Evolutionary conservation across 306 rosid species (phyloP), one percentile per base, ranked within the genome.

Genomic region (Gynostemma pentaphyllum): DNA sequence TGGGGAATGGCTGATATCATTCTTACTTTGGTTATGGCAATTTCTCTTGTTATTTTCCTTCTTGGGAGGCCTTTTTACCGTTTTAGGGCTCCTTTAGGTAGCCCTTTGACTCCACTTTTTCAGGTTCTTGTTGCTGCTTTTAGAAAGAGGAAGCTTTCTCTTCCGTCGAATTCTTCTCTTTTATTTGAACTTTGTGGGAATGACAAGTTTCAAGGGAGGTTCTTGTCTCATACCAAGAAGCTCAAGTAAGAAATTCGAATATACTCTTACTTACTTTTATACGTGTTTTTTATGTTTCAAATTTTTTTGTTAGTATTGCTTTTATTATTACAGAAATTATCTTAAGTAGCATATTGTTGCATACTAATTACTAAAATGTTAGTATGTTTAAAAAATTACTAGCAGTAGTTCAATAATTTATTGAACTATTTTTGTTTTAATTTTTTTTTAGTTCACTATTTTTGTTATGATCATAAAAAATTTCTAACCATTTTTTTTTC

Each of bases 31-130:
- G 79, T 86, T 59, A 92, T 92, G 96, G 88, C 77, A 12, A 19
- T 81, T 1, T 88, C 99, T n/a, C 56, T 92, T 7, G 62, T 76
- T 7, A 53, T 92, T n/a, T 92, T 92, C 70, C 26, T 86, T 1
- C 14, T 74, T 1, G 98, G 98, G 41, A 82, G 81, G 64, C 80
- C 90, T 2, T 74, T 69, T 60, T 92, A 88, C 69, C 81, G 98
- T 7, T 92, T 70, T 44, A 73, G 85, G 76, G 62, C 55, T 18
- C 86, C 88, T 0, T 54, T 74, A 2, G 98, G 98, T 59, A 92
- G 98, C 79, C 98, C 98, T 34, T 79, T 92, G 60, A 84, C 90
- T 59, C 98, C 98, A n/a, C 79, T 92, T 80, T 27, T 86, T 63
- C 94, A 92, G 70, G 99, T 88, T 56, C 74, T 86, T 64, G 87